These are phyloP conservation scores for Ballota nigra DNA, from an alignment of 257 asterid species.

Conservation along the genomic window DNA sequence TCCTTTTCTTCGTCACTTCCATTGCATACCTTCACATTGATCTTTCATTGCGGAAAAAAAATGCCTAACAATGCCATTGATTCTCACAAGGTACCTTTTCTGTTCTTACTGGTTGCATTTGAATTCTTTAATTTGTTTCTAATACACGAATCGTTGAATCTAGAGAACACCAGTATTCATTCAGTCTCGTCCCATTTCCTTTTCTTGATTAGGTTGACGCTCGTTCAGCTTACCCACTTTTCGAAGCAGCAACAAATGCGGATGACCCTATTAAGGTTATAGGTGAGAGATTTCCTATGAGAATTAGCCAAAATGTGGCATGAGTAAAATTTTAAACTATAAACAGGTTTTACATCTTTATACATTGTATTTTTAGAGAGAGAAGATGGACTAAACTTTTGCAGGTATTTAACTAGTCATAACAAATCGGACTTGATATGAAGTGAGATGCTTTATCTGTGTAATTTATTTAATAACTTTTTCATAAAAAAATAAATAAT, in stretches of 20 bases:
- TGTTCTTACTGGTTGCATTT: not conserved
- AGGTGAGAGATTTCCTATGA: slow-evolving; percentile 7
- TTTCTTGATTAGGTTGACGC: slow-evolving; percentile 10
- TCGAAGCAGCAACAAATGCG: slow-evolving; percentile 25
- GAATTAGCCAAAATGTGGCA: slow-evolving; percentile 20
- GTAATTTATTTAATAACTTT: not conserved
- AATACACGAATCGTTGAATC: not conserved
- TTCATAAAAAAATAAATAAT: no score
- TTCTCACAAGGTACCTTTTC: slow-evolving; percentile 35
- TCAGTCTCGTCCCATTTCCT: not conserved
- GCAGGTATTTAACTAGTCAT: slow-evolving; percentile 15
- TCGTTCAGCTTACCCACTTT: slow-evolving; percentile 1
- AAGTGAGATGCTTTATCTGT: not conserved
- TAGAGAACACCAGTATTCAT: not conserved
- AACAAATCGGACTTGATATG: slow-evolving; percentile 20
- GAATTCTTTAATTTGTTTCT: not conserved
- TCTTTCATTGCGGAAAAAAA: slow-evolving; percentile 66
- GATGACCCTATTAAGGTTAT: slow-evolving; percentile 18
- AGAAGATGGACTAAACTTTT: not conserved
- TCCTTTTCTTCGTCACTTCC: slow-evolving; percentile 65
- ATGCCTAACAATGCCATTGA: slow-evolving; percentile 13
- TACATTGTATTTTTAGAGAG: slow-evolving; percentile 14
- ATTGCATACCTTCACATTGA: slow-evolving; percentile 83
- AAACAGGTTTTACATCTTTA: slow-evolving; percentile 12
- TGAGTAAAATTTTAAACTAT: slow-evolving; percentile 10